Evolutionary conservation across 139 green algal genomes (phyloP).

Genomic region (Haematococcus sp.): DNA sequence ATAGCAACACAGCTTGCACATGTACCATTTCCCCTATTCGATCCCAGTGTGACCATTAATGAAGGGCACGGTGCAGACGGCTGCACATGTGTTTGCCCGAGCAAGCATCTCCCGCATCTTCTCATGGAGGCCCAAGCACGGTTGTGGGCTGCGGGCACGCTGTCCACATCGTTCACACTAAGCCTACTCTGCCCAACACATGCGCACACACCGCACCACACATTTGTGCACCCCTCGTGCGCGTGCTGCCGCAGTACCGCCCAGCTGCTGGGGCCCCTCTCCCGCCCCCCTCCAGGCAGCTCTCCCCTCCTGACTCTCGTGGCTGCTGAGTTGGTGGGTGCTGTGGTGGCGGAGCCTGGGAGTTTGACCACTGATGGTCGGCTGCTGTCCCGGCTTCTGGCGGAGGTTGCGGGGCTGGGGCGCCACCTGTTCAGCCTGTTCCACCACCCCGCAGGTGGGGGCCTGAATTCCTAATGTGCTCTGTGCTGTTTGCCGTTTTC

Average conservation of each 20-base stretch:
- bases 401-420: conserved; percentile 60
- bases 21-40: no score
- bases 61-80: no score
- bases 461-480: not conserved
- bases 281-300: not conserved
- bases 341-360: conserved; percentile 23
- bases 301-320: conserved; percentile 46
- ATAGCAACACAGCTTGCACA: no score
- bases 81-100: no score
- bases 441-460: conserved; percentile 53
- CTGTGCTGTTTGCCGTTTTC: not conserved
- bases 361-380: conserved; percentile 57
- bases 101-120: no score
- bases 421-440: conserved; percentile 79
- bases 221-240: no score
- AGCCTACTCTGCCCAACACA: no score
- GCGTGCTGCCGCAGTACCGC: not conserved
- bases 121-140: no score
- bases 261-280: conserved; percentile 36
- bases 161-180: no score
- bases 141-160: no score
- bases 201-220: no score
- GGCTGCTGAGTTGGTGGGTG: conserved; percentile 40
- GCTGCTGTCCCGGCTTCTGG: conserved; percentile 43
- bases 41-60: no score